These are phyloP conservation scores for Candida tunisiensis DNA, from an alignment of 1,139 yeast species.

Conservation along the genomic window DNA sequence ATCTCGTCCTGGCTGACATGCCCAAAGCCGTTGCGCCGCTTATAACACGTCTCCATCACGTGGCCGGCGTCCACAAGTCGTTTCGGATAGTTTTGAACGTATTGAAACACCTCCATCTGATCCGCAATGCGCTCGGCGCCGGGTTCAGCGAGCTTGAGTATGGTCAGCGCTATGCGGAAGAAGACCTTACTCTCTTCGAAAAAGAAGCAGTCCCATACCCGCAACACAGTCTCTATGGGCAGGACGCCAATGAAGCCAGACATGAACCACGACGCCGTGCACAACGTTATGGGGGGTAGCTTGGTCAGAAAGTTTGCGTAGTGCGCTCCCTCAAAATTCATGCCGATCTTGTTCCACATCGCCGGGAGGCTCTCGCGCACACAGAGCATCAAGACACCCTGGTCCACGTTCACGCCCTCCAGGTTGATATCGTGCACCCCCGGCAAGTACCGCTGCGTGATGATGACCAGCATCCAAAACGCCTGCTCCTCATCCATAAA, in stretches of 20 bases:
- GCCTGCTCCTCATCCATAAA: constrained; percentile 82
- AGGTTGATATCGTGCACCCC: constrained; percentile 81
- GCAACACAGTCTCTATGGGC: constrained; percentile 71
- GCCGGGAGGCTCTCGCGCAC: constrained; percentile 70
- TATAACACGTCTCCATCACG: constrained; percentile 59
- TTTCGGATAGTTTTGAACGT: constrained; percentile 72
- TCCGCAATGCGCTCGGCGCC: constrained; percentile 31
- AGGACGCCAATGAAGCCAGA: constrained; percentile 75
- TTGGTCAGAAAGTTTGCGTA: constrained; percentile 53
- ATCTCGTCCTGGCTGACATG: constrained; percentile 72
- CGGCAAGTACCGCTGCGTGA: constrained; percentile 73
- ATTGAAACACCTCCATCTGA: constrained; percentile 77
- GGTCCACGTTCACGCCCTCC: constrained; percentile 92
- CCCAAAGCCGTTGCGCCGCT: constrained; percentile 58
- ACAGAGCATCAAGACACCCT: constrained; percentile 83
- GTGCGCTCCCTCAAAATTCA: constrained; percentile 21
- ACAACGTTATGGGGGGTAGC: constrained; percentile 79
- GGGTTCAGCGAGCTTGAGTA: constrained; percentile 66
- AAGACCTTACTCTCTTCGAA: constrained; percentile 82
- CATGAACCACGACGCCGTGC: constrained; percentile 98
- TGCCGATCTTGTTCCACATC: constrained; percentile 45
- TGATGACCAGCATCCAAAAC: constrained; percentile 90
- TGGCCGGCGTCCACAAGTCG: constrained; percentile 49
- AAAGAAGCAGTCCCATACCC: constrained; percentile 92
- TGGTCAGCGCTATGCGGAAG: constrained; percentile 67